A percentile compares a stretch with the other conserved stretches of the same genome.
Conservation (phyloP, 108 stramenopile species). For the Aurantiochytrium sp. region DNA sequence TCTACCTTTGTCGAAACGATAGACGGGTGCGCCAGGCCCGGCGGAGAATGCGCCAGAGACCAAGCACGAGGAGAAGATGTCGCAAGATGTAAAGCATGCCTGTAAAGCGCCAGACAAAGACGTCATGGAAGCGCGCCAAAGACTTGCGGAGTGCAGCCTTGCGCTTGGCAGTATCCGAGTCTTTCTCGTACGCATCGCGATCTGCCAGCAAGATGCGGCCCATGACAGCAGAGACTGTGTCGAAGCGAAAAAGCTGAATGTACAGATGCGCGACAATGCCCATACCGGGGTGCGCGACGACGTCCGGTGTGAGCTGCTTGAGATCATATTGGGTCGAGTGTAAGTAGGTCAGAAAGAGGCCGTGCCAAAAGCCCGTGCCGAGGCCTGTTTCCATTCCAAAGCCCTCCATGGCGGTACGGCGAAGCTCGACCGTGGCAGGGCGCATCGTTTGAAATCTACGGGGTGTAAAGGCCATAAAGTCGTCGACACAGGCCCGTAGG, state of each 20-base stretch:
- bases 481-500: neutral
- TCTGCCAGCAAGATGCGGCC: neutral
- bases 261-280: neutral
- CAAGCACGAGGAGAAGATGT: neutral
- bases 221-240: neutral
- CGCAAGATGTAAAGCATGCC: neutral
- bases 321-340: neutral
- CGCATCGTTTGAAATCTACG: neutral
- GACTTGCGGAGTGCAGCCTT: neutral
- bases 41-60: neutral
- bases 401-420: slow-evolving; percentile 8
- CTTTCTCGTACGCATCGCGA: neutral
- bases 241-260: neutral
- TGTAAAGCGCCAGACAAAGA: neutral
- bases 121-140: neutral
- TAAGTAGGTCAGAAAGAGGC: neutral
- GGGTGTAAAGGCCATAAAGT: slow-evolving; percentile 8
- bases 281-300: neutral
- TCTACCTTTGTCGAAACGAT: neutral
- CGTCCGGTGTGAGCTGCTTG: neutral
- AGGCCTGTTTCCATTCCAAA: neutral
- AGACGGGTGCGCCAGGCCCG: neutral
- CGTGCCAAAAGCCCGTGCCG: neutral
- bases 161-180: neutral
- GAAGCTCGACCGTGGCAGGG: neutral